These are phyloP conservation scores for Trametes meyenii DNA, from an alignment of 768 basidiomycete genomes.

Conservation along the genomic window DNA sequence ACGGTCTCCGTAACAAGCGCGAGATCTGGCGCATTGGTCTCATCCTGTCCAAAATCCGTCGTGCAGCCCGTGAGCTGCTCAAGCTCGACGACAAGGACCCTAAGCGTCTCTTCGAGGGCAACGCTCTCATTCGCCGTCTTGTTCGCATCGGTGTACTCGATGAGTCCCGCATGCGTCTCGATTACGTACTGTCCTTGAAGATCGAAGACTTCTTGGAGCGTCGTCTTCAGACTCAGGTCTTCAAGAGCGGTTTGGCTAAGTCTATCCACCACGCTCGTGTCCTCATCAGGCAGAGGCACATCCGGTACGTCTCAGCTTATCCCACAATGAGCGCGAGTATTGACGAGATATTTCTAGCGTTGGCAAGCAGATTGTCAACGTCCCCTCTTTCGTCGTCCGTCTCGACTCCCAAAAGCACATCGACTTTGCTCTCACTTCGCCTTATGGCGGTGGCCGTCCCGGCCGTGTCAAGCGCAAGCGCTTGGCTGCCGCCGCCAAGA, in stretches of 20 bases:
- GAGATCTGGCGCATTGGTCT: conserved; percentile 99
- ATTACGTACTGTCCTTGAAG: conserved; percentile 99
- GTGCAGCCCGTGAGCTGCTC: conserved; percentile 99
- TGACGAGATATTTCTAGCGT: conserved; percentile 56
- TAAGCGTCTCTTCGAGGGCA: conserved; percentile 99
- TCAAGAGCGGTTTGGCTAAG: conserved; percentile 98
- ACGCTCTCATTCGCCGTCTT: conserved; percentile 93
- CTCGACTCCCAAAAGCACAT: conserved; percentile 99
- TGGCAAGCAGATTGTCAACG: conserved; percentile 98
- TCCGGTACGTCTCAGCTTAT: conserved; percentile 65
- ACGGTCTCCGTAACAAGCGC: conserved; percentile 99
- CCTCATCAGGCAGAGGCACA: conserved; percentile 97
- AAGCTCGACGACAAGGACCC: conserved; percentile 99
- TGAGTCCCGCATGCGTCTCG: conserved; percentile 98
- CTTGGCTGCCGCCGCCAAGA: conserved; percentile 78
- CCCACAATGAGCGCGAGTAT: neutral
- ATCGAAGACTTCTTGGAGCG: conserved; percentile 99
- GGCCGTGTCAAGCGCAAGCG: conserved; percentile 95
- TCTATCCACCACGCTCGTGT: conserved; percentile 98
- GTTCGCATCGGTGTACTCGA: conserved; percentile 99
- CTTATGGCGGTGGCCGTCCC: conserved; percentile 54
- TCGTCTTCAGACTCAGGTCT: conserved; percentile 98
- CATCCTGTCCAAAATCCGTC: conserved; percentile 98
- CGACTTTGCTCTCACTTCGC: conserved; percentile 96
- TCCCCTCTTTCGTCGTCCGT: conserved; percentile 98